phyloP scores from a whole-genome alignment of 2,329 filamentous ascomycete species.

The Trichoderma sp. region DNA sequence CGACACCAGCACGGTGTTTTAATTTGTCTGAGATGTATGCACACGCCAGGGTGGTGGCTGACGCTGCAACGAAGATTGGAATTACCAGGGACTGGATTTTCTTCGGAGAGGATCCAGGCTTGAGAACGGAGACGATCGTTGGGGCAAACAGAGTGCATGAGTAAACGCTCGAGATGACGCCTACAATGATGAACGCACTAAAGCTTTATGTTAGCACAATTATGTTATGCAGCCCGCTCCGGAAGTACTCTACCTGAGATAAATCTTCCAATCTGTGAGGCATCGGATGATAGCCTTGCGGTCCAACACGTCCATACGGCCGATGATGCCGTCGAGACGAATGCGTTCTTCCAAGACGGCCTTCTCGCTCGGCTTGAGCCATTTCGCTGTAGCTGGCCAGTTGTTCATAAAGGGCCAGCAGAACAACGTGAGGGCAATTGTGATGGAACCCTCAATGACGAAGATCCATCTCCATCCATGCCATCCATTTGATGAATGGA shows the following conservation, averaged over 20 bases:
- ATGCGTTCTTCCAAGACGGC: slow-evolving; percentile 4
- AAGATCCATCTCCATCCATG: slow-evolving; percentile 30
- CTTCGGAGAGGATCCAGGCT: neutral
- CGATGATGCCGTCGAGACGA: slow-evolving; percentile 3
- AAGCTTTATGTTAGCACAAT: neutral
- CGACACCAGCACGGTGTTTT: neutral
- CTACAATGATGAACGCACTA: slow-evolving; percentile 8
- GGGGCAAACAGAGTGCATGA: slow-evolving; percentile 12
- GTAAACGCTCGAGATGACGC: slow-evolving; percentile 12
- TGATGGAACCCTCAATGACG: slow-evolving; percentile 7
- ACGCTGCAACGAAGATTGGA: slow-evolving; percentile 3
- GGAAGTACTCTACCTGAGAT: neutral
- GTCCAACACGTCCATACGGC: slow-evolving; percentile 9
- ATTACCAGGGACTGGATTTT: slow-evolving; percentile 12
- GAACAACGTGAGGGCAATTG: neutral
- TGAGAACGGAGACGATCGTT: slow-evolving; percentile 1
- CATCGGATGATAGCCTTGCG: neutral
- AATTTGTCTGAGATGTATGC: slow-evolving; percentile 16
- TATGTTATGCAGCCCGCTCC: neutral
- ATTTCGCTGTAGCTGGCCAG: slow-evolving; percentile 15
- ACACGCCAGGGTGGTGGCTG: neutral
- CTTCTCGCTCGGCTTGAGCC: neutral
- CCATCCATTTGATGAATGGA: slow-evolving; percentile 27
- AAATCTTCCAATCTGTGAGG: slow-evolving; percentile 14
- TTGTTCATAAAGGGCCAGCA: slow-evolving; percentile 16